Base-by-base conservation (phyloP, 192 early-diverging fungal species). In the Coemansia asiatica region DNA sequence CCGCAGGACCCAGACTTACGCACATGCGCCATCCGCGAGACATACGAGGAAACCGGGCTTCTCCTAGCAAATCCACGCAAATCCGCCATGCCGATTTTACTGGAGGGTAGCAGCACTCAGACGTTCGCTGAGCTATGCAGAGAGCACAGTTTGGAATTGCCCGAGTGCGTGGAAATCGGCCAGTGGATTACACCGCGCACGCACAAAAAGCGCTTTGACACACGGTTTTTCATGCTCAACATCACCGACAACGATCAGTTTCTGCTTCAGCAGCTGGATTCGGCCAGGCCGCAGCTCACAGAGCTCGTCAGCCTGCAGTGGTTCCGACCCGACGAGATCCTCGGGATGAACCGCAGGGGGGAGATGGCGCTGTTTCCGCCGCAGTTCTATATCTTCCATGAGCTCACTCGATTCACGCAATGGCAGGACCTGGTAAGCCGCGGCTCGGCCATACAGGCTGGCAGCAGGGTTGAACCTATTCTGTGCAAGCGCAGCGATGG, bases 21-120 rank as follows among this genome's bases (percentile, higher is more conserved):
- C 5, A 6, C 87, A 16, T 90, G 88, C 58, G 91, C 91, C 1
- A 74, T 90, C 19, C 85, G 91, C 44, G 89, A 94, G 71, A 91
- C 94, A 0, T 90, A 86, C 67, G 94, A 95, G 70, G 94, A 95
- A 66, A 86, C 87, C 18, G 91, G 91, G 0, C 64, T 93, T 22
- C 63, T 88, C 18, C 69, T 94, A 9, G 67, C 79, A 79, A 7
- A 68, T 85, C 66, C 67, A 9, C 63, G 66, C 0, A 35, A 65
- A 19, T 31, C 64, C 6, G 31, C 73, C 1, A 44, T 49, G 4
- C 62, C 64, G 8, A 38, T 69, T 23, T 74, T 72, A 54, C 31
- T 33, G 31, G 60, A 69, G 31, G 60, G 67, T 36, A 25, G 72
- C 5, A 19, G 66, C 6, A 25, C 7, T 67, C n/a, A 35, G 8